phyloP scores from a whole-genome alignment of 345 rosid genomes.

The Acer saccharum region DNA sequence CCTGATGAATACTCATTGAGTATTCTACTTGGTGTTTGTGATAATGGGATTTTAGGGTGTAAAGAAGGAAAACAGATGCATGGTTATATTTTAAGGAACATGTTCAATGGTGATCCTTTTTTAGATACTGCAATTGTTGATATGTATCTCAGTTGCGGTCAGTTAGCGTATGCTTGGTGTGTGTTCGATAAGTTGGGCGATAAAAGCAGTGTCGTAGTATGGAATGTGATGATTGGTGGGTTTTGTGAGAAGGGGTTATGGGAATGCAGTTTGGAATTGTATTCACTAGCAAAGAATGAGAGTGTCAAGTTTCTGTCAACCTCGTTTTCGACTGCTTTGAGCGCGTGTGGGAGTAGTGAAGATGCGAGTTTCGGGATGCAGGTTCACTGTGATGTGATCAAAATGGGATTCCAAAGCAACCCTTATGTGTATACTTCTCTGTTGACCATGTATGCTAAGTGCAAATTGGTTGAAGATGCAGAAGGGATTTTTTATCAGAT shows the following conservation, averaged over 20 bases:
- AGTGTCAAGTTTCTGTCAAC: constrained; percentile 50
- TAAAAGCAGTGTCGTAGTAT: constrained; percentile 56
- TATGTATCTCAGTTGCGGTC: constrained; percentile 51
- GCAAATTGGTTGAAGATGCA: constrained; percentile 50
- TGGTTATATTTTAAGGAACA: constrained; percentile 53
- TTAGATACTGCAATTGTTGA: constrained; percentile 63
- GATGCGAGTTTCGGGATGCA: constrained; percentile 51
- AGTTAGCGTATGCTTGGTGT: constrained; percentile 47
- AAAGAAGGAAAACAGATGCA: constrained; percentile 60
- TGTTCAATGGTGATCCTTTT: constrained; percentile 45
- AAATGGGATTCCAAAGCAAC: constrained; percentile 58
- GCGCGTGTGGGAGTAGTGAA: constrained; percentile 57
- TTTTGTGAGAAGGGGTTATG: constrained; percentile 49
- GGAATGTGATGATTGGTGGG: constrained; percentile 87
- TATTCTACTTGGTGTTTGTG: constrained; percentile 51
- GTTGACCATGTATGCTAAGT: constrained; percentile 71
- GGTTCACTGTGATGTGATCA: constrained; percentile 66
- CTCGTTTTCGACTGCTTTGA: constrained; percentile 51
- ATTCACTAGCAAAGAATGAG: constrained; percentile 49
- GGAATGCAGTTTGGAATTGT: constrained; percentile 63
- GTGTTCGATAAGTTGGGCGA: constrained; percentile 48
- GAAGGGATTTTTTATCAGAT: constrained; percentile 51
- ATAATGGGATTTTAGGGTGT: constrained; percentile 35
- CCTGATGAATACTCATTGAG: constrained; percentile 74
- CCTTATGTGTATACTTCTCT: constrained; percentile 64